These are phyloP conservation scores for Orbilia brochopaga DNA, from an alignment of 2,329 filamentous ascomycete genomes.

Conservation along the genomic window DNA sequence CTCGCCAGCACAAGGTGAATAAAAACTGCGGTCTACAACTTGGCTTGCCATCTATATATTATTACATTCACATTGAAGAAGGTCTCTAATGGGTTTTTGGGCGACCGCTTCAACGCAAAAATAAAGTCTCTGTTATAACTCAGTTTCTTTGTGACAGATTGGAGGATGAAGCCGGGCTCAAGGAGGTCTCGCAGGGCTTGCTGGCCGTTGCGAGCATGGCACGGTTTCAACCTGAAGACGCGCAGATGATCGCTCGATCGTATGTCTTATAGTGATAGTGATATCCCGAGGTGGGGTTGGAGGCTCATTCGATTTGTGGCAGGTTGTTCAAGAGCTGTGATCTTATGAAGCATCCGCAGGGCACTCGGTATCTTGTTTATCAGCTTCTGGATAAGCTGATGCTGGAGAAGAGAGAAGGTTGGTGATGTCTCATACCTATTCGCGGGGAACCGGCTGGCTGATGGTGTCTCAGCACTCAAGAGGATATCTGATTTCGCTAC, in stretches of 20 bases:
- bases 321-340: slow-evolving; percentile 63
- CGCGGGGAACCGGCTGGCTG: slow-evolving; percentile 15
- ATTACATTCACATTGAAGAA: not conserved
- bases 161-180: slow-evolving; percentile 62
- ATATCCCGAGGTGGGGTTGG: slow-evolving; percentile 50
- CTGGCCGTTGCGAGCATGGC: slow-evolving; percentile 66
- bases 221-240: slow-evolving; percentile 67
- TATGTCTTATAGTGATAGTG: slow-evolving; percentile 39
- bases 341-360: slow-evolving; percentile 67
- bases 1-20: slow-evolving; percentile 58
- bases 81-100: slow-evolving; percentile 33
- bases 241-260: slow-evolving; percentile 59
- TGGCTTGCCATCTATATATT: not conserved
- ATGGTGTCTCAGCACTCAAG: slow-evolving; percentile 60
- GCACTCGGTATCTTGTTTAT: slow-evolving; percentile 70
- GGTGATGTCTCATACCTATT: not conserved
- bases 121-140: slow-evolving; percentile 67
- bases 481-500: slow-evolving; percentile 67
- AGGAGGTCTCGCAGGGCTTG: slow-evolving; percentile 66
- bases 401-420: slow-evolving; percentile 67
- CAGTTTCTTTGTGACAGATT: slow-evolving; percentile 71
- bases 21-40: slow-evolving; percentile 58
- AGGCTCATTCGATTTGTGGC: slow-evolving; percentile 18
- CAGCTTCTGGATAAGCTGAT: slow-evolving; percentile 68
- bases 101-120: slow-evolving; percentile 19